phyloP scores from a whole-genome alignment of 257 asterid genomes.

The Echium plantagineum region DNA sequence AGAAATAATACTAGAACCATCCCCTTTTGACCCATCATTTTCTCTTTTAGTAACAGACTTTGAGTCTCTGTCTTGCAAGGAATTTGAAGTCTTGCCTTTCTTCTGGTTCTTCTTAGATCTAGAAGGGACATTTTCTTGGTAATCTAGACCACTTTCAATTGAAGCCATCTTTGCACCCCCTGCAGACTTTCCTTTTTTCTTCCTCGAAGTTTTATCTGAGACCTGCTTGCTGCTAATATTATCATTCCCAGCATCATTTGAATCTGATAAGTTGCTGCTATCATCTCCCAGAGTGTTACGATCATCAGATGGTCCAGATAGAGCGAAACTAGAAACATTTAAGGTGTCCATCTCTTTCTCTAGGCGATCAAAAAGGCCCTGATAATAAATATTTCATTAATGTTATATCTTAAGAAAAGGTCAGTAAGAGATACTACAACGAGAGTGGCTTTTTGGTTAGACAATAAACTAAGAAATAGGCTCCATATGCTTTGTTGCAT shows the following conservation, averaged over 20 bases:
- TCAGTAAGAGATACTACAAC: background rate
- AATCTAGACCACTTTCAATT: conserved; percentile 46
- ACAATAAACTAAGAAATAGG: background rate
- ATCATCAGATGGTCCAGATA: conserved; percentile 31
- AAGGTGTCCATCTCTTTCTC: conserved; percentile 68
- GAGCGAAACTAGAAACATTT: conserved; percentile 30
- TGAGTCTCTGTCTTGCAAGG: conserved; percentile 53
- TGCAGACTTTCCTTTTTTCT: conserved; percentile 66
- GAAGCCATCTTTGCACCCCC: conserved; percentile 50
- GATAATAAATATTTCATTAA: conserved; percentile 15
- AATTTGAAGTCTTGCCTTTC: conserved; percentile 48
- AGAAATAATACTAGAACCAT: conserved; percentile 42
- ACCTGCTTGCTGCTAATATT: conserved; percentile 41
- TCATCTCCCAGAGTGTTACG: conserved; percentile 32
- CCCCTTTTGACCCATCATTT: conserved; percentile 37
- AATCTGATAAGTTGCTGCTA: conserved; percentile 34
- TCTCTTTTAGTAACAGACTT: conserved; percentile 58
- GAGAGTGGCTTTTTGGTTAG: background rate
- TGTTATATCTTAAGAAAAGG: conserved; percentile 3
- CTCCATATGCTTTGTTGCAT: background rate
- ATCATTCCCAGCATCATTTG: conserved; percentile 47
- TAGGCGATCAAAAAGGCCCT: conserved; percentile 65
- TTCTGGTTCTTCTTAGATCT: conserved; percentile 77
- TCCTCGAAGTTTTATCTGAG: conserved; percentile 68
- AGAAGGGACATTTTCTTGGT: conserved; percentile 40